Base-by-base conservation (phyloP, 2,329 filamentous ascomycete species). In the Epicoccum sorghinum region DNA sequence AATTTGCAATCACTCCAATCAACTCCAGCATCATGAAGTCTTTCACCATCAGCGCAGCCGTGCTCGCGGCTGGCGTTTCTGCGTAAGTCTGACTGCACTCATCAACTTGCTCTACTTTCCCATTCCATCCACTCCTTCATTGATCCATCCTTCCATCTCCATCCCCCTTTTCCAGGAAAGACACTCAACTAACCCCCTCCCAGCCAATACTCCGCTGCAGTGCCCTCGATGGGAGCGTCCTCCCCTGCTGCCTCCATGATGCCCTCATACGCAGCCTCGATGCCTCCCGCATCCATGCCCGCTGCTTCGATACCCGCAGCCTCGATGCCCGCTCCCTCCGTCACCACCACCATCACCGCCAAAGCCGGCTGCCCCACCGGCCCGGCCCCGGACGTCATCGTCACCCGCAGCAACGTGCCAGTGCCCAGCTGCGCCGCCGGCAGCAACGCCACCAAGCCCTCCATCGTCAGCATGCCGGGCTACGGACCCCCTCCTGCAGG, bases 371-470 rank as follows among this genome's bases (percentile, higher is more conserved):
- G 64, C 41, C 58, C 64, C 4, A 47, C 59, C 3, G 57, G 56
- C 22, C 41, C 60, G 4, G 52, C 58, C 6, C 42, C 61, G 3
- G 58, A 66, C 35, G 60, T 61, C 2, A 54, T 58, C 6, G 63
- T 66, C 7, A 66, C 60, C 3, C 55, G 61, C 32, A 63, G 63
- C 9, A 43, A 48, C 12, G 60, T 58, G 2, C 39, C 47, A 0
- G 57, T 60, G 1, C 62, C 61, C 1, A 48, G 50, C 13, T 67
- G 64, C 35, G 59, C 43, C 8, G 62, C 56, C 0, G 61, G 58
- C 1, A 57, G 58, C 29, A 65, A 67, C 44, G 50, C 36, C 4
- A 67, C 64, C 0, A 66, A 64, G 52, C 58, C 62, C 1, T 40
- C 43, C 3, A 58, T 67, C 7, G 32, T 67, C 40, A 58, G 42